Percentiles rank a stretch among this genome's conserved stretches.
Evolutionary conservation across 1,139 yeast genomes (phyloP).

Genomic region (Yamadazyma diospyri): DNA sequence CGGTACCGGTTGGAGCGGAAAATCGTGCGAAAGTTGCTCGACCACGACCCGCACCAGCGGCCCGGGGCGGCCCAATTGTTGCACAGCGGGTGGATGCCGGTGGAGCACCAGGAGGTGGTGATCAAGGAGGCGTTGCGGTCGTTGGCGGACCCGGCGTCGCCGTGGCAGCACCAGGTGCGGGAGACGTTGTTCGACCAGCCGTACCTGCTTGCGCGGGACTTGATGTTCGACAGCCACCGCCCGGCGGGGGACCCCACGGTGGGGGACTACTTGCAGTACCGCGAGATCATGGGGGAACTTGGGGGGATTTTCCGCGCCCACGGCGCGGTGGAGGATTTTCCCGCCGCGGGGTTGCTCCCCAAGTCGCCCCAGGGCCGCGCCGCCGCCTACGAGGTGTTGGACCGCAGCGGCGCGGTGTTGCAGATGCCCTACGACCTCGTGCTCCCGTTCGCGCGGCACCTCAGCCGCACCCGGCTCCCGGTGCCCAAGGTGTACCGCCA

Average conservation of each 20-base stretch:
- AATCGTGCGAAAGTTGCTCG: conserved; percentile 61
- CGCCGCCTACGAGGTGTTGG: conserved; percentile 75
- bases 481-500: conserved; percentile 67
- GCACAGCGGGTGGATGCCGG: conserved; percentile 80
- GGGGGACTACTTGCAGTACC: conserved; percentile 43
- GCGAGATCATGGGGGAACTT: conserved; percentile 54
- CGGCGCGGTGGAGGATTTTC: conserved; percentile 79
- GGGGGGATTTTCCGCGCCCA: conserved; percentile 64
- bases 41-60: conserved; percentile 73
- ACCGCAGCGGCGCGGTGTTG: conserved; percentile 79
- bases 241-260: conserved; percentile 20
- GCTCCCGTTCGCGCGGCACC: conserved; percentile 78
- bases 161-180: conserved; percentile 92
- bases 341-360: conserved; percentile 61
- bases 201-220: conserved; percentile 75
- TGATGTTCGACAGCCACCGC: conserved; percentile 60
- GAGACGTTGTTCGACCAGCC: conserved; percentile 82
- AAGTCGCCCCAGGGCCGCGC: conserved; percentile 70
- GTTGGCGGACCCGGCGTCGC: conserved; percentile 83
- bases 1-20: conserved; percentile 57
- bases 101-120: conserved; percentile 84
- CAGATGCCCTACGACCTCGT: conserved; percentile 88
- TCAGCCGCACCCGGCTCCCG: conserved; percentile 59
- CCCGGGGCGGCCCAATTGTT: conserved; percentile 77
- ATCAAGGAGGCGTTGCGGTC: conserved; percentile 85